These are phyloP conservation scores for Coniochaeta pulveracea DNA, from an alignment of 2,329 filamentous ascomycete genomes.

Conservation along the genomic window DNA sequence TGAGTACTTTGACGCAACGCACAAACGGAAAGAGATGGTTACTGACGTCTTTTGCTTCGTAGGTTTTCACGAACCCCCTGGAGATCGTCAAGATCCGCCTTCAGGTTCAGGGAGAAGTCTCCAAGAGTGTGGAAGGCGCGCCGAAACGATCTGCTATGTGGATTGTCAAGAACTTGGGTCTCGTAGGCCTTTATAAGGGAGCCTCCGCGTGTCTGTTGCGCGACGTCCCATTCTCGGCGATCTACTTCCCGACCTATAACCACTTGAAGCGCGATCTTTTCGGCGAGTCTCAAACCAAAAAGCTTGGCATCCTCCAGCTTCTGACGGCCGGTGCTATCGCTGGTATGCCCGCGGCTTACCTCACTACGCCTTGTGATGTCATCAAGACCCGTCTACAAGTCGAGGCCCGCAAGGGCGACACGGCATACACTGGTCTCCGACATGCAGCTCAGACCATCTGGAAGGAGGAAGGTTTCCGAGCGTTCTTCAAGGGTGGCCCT, in stretches of 20 bases:
- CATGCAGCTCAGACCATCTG: conserved; percentile 77
- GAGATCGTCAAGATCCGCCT: conserved; percentile 99
- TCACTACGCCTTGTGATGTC: conserved; percentile 95
- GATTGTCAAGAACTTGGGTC: conserved; percentile 92
- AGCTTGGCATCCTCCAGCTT: conserved; percentile 81
- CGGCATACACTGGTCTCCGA: conserved; percentile 72
- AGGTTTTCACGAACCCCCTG: conserved; percentile 95
- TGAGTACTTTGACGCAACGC: too few species aligned
- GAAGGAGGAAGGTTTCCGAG: conserved; percentile 85
- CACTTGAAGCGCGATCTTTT: conserved; percentile 93
- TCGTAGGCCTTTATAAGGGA: conserved; percentile 93
- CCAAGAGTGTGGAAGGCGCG: conserved; percentile 71
- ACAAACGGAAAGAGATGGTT: too few species aligned
- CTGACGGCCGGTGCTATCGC: conserved; percentile 90
- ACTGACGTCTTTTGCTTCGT: conserved; percentile 7
- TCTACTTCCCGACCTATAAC: conserved; percentile 96
- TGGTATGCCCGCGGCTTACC: conserved; percentile 83
- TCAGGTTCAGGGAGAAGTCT: conserved; percentile 91
- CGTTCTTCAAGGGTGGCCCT: conserved; percentile 97
- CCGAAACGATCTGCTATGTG: conserved; percentile 91
- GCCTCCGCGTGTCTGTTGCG: conserved; percentile 88
- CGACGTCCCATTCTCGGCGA: conserved; percentile 95
- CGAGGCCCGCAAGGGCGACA: conserved; percentile 91
- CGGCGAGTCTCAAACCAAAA: conserved; percentile 77
- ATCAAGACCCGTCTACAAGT: conserved; percentile 99